Conservation (phyloP, 73 alveolate species). For the Paramecium sexaurelia region DNA sequence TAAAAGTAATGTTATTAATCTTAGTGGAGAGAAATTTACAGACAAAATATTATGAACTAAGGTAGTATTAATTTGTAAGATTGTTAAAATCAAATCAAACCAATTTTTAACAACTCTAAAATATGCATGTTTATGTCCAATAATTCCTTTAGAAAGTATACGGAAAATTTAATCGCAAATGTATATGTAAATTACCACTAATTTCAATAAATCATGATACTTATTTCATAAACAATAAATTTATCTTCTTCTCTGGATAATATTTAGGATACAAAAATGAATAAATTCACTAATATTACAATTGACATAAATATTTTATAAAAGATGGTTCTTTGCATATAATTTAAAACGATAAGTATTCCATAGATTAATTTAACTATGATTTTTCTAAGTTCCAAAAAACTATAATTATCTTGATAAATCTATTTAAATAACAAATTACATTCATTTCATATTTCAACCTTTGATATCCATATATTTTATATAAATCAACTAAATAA, state of each 20-base stretch:
- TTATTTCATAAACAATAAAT: neutral
- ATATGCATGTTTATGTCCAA: neutral
- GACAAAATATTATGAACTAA: neutral
- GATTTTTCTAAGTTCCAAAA: neutral
- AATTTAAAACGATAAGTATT: neutral
- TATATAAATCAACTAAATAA: neutral
- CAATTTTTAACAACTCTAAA: neutral
- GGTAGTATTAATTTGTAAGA: neutral
- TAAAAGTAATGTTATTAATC: neutral
- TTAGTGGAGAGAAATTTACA: neutral
- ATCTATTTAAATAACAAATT: neutral
- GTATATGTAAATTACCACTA: neutral
- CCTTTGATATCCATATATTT: neutral
- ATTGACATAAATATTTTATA: neutral
- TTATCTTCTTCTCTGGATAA: neutral
- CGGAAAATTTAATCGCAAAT: neutral
- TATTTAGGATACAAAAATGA: neutral
- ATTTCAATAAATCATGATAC: neutral
- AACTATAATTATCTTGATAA: neutral
- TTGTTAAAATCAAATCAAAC: neutral
- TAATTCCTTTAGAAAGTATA: neutral
- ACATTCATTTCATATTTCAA: neutral
- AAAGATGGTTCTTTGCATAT: neutral
- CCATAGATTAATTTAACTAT: neutral
- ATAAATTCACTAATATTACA: neutral